Evolutionary conservation across 306 rosid species (phyloP).

Genomic region (Cucurbita argyrosperma): DNA sequence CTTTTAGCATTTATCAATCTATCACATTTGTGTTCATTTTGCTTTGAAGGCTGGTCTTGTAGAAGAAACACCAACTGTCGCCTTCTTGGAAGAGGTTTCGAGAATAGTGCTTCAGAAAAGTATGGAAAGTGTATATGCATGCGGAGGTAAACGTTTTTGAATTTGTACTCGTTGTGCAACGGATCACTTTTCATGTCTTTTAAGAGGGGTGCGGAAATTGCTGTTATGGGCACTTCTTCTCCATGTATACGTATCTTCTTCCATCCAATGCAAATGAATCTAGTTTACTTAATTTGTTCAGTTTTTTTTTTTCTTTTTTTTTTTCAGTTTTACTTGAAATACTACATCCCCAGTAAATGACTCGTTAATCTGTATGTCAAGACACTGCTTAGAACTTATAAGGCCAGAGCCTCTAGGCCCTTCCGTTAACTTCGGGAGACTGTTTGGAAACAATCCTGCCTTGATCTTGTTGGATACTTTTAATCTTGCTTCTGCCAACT

Average conservation of each 20-base stretch:
- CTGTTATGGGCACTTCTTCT: too few relatives aligned
- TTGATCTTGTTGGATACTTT: not conserved
- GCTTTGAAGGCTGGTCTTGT: slow-evolving; percentile 62
- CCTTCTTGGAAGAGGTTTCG: slow-evolving; percentile 54
- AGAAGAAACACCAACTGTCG: slow-evolving; percentile 36
- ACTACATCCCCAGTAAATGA: not conserved
- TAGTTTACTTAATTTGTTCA: not conserved
- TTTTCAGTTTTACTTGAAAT: not conserved
- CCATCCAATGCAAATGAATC: not conserved
- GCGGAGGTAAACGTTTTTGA: slow-evolving; percentile 42
- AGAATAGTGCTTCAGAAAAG: slow-evolving; percentile 41
- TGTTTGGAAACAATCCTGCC: not conserved
- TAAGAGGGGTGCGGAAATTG: not conserved
- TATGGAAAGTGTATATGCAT: slow-evolving; percentile 77
- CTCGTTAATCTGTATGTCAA: not conserved
- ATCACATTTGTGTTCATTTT: not conserved
- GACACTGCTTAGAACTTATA: not conserved
- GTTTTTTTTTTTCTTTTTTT: too few relatives aligned
- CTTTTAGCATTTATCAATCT: not conserved
- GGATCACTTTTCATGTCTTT: not conserved
- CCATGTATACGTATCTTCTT: too few relatives aligned
- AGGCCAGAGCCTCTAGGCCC: not conserved
- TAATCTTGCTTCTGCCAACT: not conserved
- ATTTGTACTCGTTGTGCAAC: not conserved
- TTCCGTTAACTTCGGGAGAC: not conserved